Base-by-base conservation (phyloP, 306 rosid genomes). In the Sphenostylis stenocarpa region DNA sequence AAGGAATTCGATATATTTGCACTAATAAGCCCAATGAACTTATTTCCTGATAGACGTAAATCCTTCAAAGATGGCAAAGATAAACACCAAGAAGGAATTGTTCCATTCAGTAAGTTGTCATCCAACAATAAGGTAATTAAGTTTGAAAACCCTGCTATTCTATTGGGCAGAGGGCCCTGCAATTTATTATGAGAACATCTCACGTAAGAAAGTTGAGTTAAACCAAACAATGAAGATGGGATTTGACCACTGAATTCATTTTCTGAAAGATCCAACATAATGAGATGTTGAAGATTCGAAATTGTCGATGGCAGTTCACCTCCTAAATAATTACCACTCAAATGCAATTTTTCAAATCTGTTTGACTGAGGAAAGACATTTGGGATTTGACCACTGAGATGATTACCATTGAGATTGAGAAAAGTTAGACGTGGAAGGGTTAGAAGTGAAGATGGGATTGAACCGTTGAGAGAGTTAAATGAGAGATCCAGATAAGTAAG, bases 211-310 rank as follows among this genome's bases (percentile, higher is more conserved):
- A 38, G 43, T 38, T 38, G 43, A 38, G 12, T 38, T 38, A 38
- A 38, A 12, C 10, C 12, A 38, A 38, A 38, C 10, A 38, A 38
- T 7, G 48, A 43, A 43, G 48, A 43, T 43, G 48, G 48, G 28
- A 70, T 19, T 33, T 51, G 48, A 31, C 63, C 63, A 14, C 6
- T 49, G 6, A 70, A 15, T 33, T 51, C 0, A 33, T 51, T 70
- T 1, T 0, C 0, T 20, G 76, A 71, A 20, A 71, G 65, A 51
- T 70, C 48, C 20, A 70, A 13, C 17, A 0, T 1, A 57, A 6
- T 73, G 68, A 73, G 77, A 56, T 41, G 9, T n/a, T 39, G 56
- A 41, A 73, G 76, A 9, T 33, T 70, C 20, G 76, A 51, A 70
- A 70, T 3, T 6, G 76, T 31, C 19, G 76, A 51, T 12, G 71